Percentiles rank a stretch among this genome's conserved stretches.
These are phyloP conservation scores for Phytophthora pisi DNA, from an alignment of 352 stramenopile species.

Conservation along the genomic window DNA sequence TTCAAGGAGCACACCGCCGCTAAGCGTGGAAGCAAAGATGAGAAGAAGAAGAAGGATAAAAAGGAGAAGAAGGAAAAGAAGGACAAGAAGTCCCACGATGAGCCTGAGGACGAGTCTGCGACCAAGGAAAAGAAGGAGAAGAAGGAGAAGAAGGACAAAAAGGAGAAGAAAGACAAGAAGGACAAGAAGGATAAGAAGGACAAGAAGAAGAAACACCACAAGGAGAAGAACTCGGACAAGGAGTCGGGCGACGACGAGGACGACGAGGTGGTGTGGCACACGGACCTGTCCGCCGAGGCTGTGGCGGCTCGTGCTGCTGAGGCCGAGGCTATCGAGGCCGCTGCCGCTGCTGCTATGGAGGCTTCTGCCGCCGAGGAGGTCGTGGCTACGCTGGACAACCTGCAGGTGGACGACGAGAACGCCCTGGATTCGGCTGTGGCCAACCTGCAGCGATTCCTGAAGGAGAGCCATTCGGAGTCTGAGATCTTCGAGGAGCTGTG, in stretches of 20 bases:
- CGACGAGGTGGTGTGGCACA: conserved; percentile 85
- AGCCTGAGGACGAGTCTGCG: conserved; percentile 66
- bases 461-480: conserved; percentile 46
- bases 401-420: conserved; percentile 85
- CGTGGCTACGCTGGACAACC: conserved; percentile 78
- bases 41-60: conserved; percentile 89
- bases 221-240: conserved; percentile 76
- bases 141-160: conserved; percentile 75
- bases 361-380: conserved; percentile 59
- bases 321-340: conserved; percentile 82
- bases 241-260: conserved; percentile 75
- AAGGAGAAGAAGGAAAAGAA: conserved; percentile 76
- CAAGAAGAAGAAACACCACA: conserved; percentile 86
- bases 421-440: conserved; percentile 75
- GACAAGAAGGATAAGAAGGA: conserved; percentile 81
- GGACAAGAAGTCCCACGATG: conserved; percentile 64
- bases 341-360: conserved; percentile 73
- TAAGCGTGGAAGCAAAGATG: conserved; percentile 87
- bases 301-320: conserved; percentile 81
- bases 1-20: conserved; percentile 94
- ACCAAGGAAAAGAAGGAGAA: conserved; percentile 65
- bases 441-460: conserved; percentile 71
- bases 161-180: conserved; percentile 76
- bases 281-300: conserved; percentile 81
- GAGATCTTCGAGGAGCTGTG: conserved; percentile 91